phyloP scores from a whole-genome alignment of 2,329 filamentous ascomycete species.

The Penicillium paneum region DNA sequence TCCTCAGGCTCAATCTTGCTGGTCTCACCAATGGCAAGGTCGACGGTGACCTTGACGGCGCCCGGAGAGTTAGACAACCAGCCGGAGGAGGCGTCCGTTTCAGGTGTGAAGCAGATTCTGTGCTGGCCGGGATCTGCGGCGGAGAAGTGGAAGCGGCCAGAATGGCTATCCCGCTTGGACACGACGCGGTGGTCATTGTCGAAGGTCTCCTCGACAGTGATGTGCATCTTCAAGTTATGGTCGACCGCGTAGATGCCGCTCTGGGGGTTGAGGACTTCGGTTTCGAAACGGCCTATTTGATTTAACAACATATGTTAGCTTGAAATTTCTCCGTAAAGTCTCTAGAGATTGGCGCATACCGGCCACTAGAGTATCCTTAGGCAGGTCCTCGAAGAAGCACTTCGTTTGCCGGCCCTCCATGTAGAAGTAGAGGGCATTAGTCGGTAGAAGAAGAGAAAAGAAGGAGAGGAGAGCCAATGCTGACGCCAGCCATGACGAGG shows the following conservation, averaged over 20 bases:
- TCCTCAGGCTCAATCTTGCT: constrained; percentile 90
- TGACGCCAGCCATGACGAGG: constrained; percentile 39
- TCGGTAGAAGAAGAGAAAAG: constrained; percentile 58
- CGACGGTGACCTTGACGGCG: constrained; percentile 78
- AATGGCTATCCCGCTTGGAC: constrained; percentile 70
- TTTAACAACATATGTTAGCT: neutral
- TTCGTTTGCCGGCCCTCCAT: constrained; percentile 81
- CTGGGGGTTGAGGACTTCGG: constrained; percentile 76
- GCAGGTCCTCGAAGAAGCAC: constrained; percentile 97
- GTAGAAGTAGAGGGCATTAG: constrained; percentile 91
- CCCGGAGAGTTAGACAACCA: constrained; percentile 73
- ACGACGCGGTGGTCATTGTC: constrained; percentile 97
- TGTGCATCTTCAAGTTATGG: constrained; percentile 75
- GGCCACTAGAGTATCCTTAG: constrained; percentile 94
- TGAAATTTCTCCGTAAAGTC: neutral
- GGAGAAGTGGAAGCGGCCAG: constrained; percentile 91
- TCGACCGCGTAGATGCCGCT: constrained; percentile 67
- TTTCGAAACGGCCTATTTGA: constrained; percentile 71
- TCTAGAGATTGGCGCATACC: constrained; percentile 50
- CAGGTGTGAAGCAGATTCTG: constrained; percentile 89
- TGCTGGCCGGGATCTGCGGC: constrained; percentile 94
- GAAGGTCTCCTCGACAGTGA: constrained; percentile 93
- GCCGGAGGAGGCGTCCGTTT: constrained; percentile 63
- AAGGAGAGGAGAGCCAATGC: constrained; percentile 63
- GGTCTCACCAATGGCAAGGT: constrained; percentile 91